These are phyloP conservation scores for Apiospora arundinis DNA, from an alignment of 2,329 filamentous ascomycete species.

Conservation along the genomic window DNA sequence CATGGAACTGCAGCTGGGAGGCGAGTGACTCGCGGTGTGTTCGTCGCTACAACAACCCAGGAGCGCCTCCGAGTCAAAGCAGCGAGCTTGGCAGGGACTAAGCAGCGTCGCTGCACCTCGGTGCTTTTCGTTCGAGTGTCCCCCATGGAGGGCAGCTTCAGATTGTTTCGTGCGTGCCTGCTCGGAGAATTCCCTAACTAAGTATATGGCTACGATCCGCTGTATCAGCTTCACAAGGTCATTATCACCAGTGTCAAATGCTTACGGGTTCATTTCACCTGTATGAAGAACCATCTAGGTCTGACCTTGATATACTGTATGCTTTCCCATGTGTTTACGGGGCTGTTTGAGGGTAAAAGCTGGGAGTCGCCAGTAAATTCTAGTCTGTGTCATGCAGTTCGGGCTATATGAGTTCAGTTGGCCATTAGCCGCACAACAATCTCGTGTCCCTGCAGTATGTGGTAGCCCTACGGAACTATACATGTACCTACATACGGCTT, in stretches of 20 bases:
- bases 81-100: background rate
- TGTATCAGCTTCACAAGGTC: background rate
- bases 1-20: background rate
- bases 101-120: background rate
- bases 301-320: too few relatives aligned
- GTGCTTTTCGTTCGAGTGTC: background rate
- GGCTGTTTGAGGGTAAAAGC: background rate
- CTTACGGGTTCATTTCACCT: background rate
- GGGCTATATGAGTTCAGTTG: background rate
- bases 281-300: background rate
- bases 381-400: background rate
- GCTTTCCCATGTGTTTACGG: background rate
- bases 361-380: background rate
- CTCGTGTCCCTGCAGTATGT: background rate
- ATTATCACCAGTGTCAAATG: background rate
- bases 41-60: background rate
- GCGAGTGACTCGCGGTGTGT: background rate
- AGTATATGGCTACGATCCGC: background rate
- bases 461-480: conserved; percentile 5
- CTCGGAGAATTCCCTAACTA: background rate
- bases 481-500: background rate
- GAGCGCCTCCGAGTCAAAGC: background rate
- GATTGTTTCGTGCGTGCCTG: background rate
- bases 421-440: background rate
- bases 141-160: background rate